Evolutionary conservation across 306 rosid genomes (phyloP).

Genomic region (Pterocarpus macrocarpus): DNA sequence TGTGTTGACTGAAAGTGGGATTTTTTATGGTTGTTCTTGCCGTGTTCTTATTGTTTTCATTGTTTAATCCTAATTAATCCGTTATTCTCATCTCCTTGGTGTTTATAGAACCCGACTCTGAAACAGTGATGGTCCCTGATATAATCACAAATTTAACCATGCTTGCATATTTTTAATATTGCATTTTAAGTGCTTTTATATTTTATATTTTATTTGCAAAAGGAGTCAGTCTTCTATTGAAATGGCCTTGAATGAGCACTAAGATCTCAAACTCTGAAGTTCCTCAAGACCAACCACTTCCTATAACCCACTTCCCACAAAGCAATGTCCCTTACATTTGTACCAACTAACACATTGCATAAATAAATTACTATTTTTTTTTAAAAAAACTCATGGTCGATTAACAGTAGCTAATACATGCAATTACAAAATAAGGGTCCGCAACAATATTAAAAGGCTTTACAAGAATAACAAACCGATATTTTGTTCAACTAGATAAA

Average conservation of each 20-base stretch:
- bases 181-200: too few relatives aligned
- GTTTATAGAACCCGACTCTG: too few relatives aligned
- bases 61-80: too few relatives aligned
- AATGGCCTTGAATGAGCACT: constrained; percentile 82
- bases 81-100: too few relatives aligned
- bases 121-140: too few relatives aligned
- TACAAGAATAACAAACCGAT: constrained; percentile 61
- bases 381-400: constrained; percentile 4
- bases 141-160: too few relatives aligned
- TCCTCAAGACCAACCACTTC: constrained; percentile 78
- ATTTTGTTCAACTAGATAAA: constrained; percentile 88
- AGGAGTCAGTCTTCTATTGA: constrained; percentile 39
- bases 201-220: too few relatives aligned
- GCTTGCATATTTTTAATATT: too few relatives aligned
- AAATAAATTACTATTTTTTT: not conserved
- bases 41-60: too few relatives aligned
- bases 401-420: constrained; percentile 30
- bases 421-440: not conserved
- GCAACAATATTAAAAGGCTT: constrained; percentile 28
- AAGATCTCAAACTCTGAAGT: constrained; percentile 94
- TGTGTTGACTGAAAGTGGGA: too few relatives aligned
- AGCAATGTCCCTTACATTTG: constrained; percentile 89
- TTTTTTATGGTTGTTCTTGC: too few relatives aligned
- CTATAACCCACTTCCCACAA: constrained; percentile 94
- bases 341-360: constrained; percentile 72